These are phyloP conservation scores for Phycomyces nitens DNA, from an alignment of 192 early-diverging fungal species.

Conservation along the genomic window DNA sequence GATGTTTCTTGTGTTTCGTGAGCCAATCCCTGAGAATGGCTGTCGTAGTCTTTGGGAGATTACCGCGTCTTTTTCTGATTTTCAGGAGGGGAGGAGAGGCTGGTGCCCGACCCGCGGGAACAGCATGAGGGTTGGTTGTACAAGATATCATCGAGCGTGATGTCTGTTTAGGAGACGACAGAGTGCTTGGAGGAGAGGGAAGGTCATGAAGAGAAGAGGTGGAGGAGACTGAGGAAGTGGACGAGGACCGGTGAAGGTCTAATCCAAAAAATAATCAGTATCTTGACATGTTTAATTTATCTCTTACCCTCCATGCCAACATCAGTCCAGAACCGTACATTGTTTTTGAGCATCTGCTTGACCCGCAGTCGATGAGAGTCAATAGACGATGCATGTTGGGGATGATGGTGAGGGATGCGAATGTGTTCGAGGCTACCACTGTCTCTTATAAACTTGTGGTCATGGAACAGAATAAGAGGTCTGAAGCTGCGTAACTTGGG, in stretches of 20 bases:
- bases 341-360: slow-evolving; percentile 32
- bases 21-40: slow-evolving; percentile 53
- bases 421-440: slow-evolving; percentile 25
- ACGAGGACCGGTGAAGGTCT: neutral
- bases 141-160: neutral
- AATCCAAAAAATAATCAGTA: neutral
- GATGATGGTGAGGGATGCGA: slow-evolving; percentile 29
- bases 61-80: slow-evolving; percentile 32
- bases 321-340: slow-evolving; percentile 34
- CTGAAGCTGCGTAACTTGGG: slow-evolving; percentile 35
- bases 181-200: slow-evolving; percentile 11
- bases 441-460: slow-evolving; percentile 28
- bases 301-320: slow-evolving; percentile 13
- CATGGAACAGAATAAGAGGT: slow-evolving; percentile 38
- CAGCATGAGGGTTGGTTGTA: slow-evolving; percentile 8
- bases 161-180: neutral
- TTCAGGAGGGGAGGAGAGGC: neutral
- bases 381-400: slow-evolving; percentile 24
- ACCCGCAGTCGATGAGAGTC: slow-evolving; percentile 27
- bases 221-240: slow-evolving; percentile 7
- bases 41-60: slow-evolving; percentile 43
- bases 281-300: no score
- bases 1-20: slow-evolving; percentile 48
- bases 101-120: slow-evolving; percentile 2
- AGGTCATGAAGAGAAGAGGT: neutral